Evolutionary conservation across 805 yeast species (phyloP).

Genomic region (Naumovozyma baii): DNA sequence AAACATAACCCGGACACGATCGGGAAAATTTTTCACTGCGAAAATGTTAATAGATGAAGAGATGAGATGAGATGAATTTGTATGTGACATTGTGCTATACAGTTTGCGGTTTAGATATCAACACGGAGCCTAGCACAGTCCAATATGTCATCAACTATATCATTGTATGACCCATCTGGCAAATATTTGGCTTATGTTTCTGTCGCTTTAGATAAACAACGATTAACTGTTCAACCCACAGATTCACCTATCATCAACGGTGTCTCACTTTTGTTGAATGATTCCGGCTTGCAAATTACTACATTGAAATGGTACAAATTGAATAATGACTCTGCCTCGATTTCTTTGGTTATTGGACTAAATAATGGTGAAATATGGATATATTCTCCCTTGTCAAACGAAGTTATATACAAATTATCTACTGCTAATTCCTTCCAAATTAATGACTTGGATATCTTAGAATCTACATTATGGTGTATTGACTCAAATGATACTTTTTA

Average conservation of each 20-base stretch:
- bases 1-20: constrained; percentile 1
- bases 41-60: constrained; percentile 3
- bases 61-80: constrained; percentile 4
- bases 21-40: constrained; percentile 3
- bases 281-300: constrained; percentile 15
- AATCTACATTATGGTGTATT: constrained; percentile 45
- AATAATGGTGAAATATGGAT: constrained; percentile 54
- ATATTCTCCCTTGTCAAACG: constrained; percentile 58
- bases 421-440: constrained; percentile 40
- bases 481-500: constrained; percentile 49
- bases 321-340: constrained; percentile 29
- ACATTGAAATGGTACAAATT: constrained; percentile 19
- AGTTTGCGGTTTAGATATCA: no score
- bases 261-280: constrained; percentile 20
- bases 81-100: no score
- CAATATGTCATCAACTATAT: constrained; percentile 14
- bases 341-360: constrained; percentile 50
- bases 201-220: constrained; percentile 62
- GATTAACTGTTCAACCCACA: constrained; percentile 53
- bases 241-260: constrained; percentile 27
- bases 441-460: constrained; percentile 35
- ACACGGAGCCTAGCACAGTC: no score
- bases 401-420: constrained; percentile 43
- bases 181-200: constrained; percentile 53
- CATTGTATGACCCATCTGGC: constrained; percentile 56